phyloP scores from a whole-genome alignment of 225 moss, liverwort and hornwort genomes.

The Bryoerythrophyllum caledonicum region DNA sequence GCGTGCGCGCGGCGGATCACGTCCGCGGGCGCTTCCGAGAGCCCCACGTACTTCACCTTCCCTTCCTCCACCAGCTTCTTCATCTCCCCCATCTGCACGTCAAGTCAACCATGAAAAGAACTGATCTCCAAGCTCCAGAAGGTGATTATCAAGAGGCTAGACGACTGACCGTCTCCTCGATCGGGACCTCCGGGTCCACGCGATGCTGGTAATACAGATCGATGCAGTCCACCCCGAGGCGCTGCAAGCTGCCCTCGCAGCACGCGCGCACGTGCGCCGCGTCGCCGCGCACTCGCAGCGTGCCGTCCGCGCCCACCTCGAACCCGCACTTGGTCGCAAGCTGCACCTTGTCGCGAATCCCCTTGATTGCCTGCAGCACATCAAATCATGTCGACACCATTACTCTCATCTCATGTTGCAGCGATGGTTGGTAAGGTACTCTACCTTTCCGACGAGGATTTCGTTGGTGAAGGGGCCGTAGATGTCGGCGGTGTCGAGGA shows the following conservation, averaged over 20 bases:
- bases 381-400: too few relatives aligned
- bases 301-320: too few relatives aligned
- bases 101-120: too few relatives aligned
- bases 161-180: conserved; percentile 8
- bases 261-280: conserved; percentile 9
- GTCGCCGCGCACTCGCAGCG: not conserved
- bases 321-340: too few relatives aligned
- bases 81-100: not conserved
- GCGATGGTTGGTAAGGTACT: too few relatives aligned
- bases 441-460: not conserved
- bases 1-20: conserved; percentile 28
- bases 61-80: conserved; percentile 35
- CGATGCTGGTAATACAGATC: conserved; percentile 24
- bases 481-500: not conserved
- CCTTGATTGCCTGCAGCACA: too few relatives aligned
- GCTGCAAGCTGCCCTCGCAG: conserved; percentile 18
- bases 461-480: not conserved
- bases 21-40: conserved; percentile 21
- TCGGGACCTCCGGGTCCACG: conserved; percentile 4
- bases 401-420: too few relatives aligned
- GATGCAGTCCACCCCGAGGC: conserved; percentile 12
- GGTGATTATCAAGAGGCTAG: too few relatives aligned
- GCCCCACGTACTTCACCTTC: conserved; percentile 27
- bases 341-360: too few relatives aligned
- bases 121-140: too few relatives aligned